These are phyloP conservation scores for Monosporascus sp. DNA, from an alignment of 2,329 filamentous ascomycete species.

Conservation along the genomic window DNA sequence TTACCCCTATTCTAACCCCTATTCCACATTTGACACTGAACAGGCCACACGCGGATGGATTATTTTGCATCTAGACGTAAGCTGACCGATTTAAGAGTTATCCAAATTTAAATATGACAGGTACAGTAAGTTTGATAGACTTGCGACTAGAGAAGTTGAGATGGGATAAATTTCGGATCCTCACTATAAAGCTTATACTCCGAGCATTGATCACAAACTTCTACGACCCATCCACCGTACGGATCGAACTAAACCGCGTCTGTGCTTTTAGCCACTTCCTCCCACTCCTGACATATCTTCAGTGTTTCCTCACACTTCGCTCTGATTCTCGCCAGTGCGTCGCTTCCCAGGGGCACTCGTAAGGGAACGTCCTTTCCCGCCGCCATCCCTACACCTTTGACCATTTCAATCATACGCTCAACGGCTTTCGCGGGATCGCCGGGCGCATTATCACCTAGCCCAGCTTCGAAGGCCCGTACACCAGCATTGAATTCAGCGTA, in stretches of 20 bases:
- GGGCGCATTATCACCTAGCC: conserved; percentile 11
- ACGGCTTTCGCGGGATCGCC: conserved; percentile 30
- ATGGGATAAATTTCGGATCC: too few relatives aligned
- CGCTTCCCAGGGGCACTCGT: conserved; percentile 46
- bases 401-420: conserved; percentile 47
- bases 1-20: too few relatives aligned
- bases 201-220: too few relatives aligned
- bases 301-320: conserved; percentile 44
- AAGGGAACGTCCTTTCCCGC: conserved; percentile 34
- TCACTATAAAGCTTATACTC: too few relatives aligned
- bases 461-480: conserved; percentile 10
- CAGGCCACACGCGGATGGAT: too few relatives aligned
- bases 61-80: too few relatives aligned
- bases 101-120: too few relatives aligned
- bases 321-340: conserved; percentile 44
- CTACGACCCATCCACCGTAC: too few relatives aligned
- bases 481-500: conserved; percentile 28
- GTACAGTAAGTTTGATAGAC: too few relatives aligned
- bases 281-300: conserved; percentile 44
- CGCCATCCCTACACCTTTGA: conserved; percentile 37
- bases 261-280: conserved; percentile 43
- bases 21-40: too few relatives aligned
- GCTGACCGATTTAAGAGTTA: too few relatives aligned
- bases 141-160: too few relatives aligned
- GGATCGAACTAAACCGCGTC: conserved; percentile 17